A percentile compares a stretch with the other conserved stretches of the same genome.
These are phyloP conservation scores for Asterochloris erici DNA, from an alignment of 139 green algal genomes.

Conservation along the genomic window DNA sequence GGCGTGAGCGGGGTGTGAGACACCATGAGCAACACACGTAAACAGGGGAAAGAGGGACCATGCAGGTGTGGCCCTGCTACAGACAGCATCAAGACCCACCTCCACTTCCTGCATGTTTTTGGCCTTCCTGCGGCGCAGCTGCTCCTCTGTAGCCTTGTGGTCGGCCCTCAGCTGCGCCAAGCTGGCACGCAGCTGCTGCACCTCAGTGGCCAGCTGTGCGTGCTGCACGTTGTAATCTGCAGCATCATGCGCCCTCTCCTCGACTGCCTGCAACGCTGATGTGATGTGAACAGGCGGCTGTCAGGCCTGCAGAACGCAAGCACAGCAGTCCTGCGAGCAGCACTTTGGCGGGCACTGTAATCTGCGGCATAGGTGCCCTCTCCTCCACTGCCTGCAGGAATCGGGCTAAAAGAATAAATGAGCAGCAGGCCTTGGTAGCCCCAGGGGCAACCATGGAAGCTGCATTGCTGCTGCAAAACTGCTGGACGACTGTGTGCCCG, in stretches of 20 bases:
- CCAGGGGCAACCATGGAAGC: too few species aligned
- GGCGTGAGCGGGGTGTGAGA: not conserved
- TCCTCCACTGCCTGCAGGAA: not conserved
- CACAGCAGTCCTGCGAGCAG: not conserved
- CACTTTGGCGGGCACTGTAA: not conserved
- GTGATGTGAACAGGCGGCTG: too few species aligned
- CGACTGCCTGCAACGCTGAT: not conserved
- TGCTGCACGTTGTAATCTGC: conserved; percentile 1
- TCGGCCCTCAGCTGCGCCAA: not conserved
- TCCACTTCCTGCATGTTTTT: conserved; percentile 29
- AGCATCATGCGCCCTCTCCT: conserved; percentile 1
- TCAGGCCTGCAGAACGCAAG: not conserved
- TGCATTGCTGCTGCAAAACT: not conserved
- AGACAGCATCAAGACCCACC: not conserved
- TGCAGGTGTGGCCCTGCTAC: not conserved
- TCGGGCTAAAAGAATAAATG: not conserved
- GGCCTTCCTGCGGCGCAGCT: conserved; percentile 21
- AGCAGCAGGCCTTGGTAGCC: not conserved
- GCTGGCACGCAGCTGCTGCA: conserved; percentile 6
- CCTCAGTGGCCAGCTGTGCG: not conserved
- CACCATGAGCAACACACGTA: not conserved
- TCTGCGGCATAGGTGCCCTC: not conserved
- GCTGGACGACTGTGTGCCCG: not conserved
- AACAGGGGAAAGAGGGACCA: not conserved
- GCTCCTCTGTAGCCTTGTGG: conserved; percentile 7